Percentiles rank a stretch among this genome's conserved stretches.
phyloP scores from a whole-genome alignment of 208 protist species.

The Crithidia brevicula region DNA sequence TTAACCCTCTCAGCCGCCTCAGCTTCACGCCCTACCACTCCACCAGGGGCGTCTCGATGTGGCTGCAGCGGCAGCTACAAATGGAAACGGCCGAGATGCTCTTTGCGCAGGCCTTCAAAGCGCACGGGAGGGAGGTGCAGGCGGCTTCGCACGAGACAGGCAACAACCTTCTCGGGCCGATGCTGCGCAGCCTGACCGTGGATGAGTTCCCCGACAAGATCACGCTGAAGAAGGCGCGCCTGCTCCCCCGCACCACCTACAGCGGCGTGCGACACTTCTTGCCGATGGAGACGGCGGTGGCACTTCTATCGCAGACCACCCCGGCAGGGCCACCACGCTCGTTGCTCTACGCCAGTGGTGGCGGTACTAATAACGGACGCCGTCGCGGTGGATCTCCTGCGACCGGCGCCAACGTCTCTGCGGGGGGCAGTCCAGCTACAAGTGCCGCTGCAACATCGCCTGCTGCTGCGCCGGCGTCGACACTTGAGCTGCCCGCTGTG shows the following conservation, averaged over 20 bases:
- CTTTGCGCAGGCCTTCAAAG: slow-evolving; percentile 67
- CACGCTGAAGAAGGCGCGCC: slow-evolving; percentile 58
- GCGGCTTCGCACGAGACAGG: slow-evolving; percentile 19
- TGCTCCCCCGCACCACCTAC: slow-evolving; percentile 68
- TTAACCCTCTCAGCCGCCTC: slow-evolving; percentile 83
- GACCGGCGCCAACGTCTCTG: not conserved
- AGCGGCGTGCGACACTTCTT: slow-evolving; percentile 58
- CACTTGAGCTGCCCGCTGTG: slow-evolving; percentile 10
- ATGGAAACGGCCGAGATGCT: slow-evolving; percentile 74
- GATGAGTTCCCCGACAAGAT: slow-evolving; percentile 68
- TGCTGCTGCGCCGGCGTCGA: not conserved
- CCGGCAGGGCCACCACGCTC: slow-evolving; percentile 68
- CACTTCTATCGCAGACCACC: slow-evolving; percentile 66
- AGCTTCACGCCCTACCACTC: slow-evolving; percentile 59
- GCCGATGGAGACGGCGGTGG: slow-evolving; percentile 46
- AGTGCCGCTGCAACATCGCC: not conserved
- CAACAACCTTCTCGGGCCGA: slow-evolving; percentile 19
- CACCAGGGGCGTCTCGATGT: slow-evolving; percentile 54
- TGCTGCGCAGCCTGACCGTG: slow-evolving; percentile 47
- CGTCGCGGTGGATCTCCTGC: slow-evolving; percentile 11
- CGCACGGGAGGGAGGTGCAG: slow-evolving; percentile 35
- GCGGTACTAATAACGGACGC: not conserved
- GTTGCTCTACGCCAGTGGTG: slow-evolving; percentile 31
- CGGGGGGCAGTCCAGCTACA: not conserved
- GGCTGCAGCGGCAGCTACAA: slow-evolving; percentile 80